Evolutionary conservation across 345 rosid species (phyloP), one percentile per base, ranked within the genome.

Genomic region (Trapa incisa): DNA sequence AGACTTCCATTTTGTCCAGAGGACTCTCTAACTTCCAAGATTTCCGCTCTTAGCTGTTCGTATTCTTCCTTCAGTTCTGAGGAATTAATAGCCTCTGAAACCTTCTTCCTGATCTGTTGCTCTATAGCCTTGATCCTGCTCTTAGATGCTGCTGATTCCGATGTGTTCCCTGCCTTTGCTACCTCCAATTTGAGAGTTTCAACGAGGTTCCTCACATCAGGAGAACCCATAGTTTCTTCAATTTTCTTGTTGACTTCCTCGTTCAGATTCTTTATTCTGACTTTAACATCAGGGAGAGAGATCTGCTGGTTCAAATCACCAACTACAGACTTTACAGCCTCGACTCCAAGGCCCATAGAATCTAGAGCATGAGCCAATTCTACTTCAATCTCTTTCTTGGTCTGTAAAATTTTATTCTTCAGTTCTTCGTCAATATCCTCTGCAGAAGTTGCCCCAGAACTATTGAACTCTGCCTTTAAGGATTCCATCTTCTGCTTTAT

Each of bases 401-500:
- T 70, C 71, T 65, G 73, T 60, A 77, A 15, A 75, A 88, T 75
- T 43, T 73, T 86, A 67, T 82, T 88, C 78, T 74, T 87, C 73
- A 83, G 79, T 37, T 61, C 85, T 75, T 79, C 80, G 54, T 85
- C 83, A 47, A 83, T 71, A 68, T 85, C 92, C 13, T 69, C 85
- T 37, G 79, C 75, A 69, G 75, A 75, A n/a, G 89, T 85, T 47
- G 75, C 87, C 6, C 87, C 87, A 6, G 82, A 74, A 70, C 58
- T 73, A 36, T 75, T 74, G 17, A 85, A 67, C 77, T 83, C 85
- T 36, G 81, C 89, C 79, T 81, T 72, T 58, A 92, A 5, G 35
- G 83, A 81, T 68, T 92, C 91, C 32, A 89, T 64, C 74, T 83
- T 88, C 66, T 88, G 86, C 81, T 78, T 84, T 17, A 86, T 74